Base-by-base conservation (phyloP, 2,329 filamentous ascomycete species). In the Trichoderma guizhouense region DNA sequence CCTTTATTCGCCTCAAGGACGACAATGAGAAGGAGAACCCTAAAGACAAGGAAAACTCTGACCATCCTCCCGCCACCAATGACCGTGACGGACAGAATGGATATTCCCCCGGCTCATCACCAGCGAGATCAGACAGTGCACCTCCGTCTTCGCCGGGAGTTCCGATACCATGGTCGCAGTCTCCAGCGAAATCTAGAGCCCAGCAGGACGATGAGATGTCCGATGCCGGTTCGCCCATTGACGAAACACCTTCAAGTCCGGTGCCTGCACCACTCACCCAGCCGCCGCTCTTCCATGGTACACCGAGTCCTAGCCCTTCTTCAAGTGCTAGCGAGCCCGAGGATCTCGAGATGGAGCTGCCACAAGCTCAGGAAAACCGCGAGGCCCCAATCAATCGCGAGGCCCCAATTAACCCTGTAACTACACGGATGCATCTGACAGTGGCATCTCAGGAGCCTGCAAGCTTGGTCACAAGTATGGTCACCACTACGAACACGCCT, bases 271-370 rank as follows among this genome's bases (percentile, higher is more conserved):
- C 67, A 28, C n/a, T 60, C 26, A 61, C 64, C 4, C 71, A 63
- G 32, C 64, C 43, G 21, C 70, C 36, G n/a, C 66, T 60, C 9
- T 43, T 24, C 21, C 47, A 66, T 39, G 72, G 74, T 71, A 66
- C 71, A 57, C 57, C 71, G 64, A 60, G 21, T 21, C 74, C 72
- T 43, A 69, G 73, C 71, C 75, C 53, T 71, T 73, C 58, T 69
- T 76, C 21, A 65, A 77, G 73, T 74, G 74, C 57, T 63, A 74
- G 73, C 28, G 72, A 77, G 9, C 81, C 83, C 26, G 80, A 83
- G 15, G 81, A 82, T 9, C 71, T 82, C n/a, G 82, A 83, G 61
- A 77, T 79, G 61, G 77, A 78, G 43, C 73, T 82, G 5, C 81
- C 81, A 2, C 77, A 77, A 47, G 79, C 77, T 7, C 76, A 77